Evolutionary conservation across 2,329 filamentous ascomycete species (phyloP).

Genomic region (Phialophora macrospora): DNA sequence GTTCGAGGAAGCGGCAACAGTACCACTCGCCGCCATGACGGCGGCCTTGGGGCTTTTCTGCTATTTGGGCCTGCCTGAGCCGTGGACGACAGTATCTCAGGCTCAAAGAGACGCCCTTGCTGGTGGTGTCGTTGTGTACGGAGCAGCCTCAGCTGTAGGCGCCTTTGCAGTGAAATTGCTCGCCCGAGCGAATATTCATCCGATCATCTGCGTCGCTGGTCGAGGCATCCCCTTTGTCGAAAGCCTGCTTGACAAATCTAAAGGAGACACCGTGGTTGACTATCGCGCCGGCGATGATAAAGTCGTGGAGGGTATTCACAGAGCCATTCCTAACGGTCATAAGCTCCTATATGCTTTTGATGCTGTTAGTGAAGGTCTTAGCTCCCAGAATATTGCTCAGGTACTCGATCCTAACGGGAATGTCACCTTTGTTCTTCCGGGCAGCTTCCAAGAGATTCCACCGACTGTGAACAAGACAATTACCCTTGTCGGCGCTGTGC

Average conservation of each 20-base stretch:
- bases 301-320: constrained; percentile 54
- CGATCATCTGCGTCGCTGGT: constrained; percentile 65
- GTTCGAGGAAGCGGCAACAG: constrained; percentile 54
- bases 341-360: constrained; percentile 61
- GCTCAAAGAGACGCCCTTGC: background rate
- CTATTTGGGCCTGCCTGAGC: constrained; percentile 27
- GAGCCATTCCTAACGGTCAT: constrained; percentile 47
- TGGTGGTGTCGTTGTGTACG: constrained; percentile 57
- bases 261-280: constrained; percentile 65
- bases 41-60: constrained; percentile 27
- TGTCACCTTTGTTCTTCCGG: constrained; percentile 3
- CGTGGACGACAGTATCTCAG: constrained; percentile 16
- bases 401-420: constrained; percentile 2
- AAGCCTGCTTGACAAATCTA: constrained; percentile 56
- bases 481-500: constrained; percentile 9
- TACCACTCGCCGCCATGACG: constrained; percentile 32
- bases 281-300: constrained; percentile 62
- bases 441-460: constrained; percentile 2
- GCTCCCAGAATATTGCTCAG: constrained; percentile 47
- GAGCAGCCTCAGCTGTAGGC: constrained; percentile 62
- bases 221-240: constrained; percentile 57
- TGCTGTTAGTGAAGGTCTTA: constrained; percentile 50
- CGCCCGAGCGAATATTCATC: constrained; percentile 61
- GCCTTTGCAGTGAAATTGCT: constrained; percentile 64
- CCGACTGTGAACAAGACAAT: background rate